Conservation (phyloP, 1,284 basidiomycete genomes). For the Wallemia mellicola region DNA sequence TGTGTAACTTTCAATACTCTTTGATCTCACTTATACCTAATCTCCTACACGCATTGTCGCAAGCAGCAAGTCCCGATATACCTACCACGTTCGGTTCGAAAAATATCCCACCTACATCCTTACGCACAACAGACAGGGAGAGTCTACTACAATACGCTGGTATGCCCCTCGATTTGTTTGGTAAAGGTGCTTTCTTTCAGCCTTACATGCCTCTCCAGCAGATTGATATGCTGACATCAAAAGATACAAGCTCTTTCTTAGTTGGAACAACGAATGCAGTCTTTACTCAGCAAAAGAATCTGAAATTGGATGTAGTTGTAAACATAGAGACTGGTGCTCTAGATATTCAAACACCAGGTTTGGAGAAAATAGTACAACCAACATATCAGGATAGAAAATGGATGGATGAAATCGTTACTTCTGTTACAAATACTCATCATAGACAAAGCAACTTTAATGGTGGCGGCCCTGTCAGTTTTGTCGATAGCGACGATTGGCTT, state of each 20-base stretch:
- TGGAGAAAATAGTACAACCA: constrained; percentile 46
- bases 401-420: constrained; percentile 54
- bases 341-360: constrained; percentile 49
- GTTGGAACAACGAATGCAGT: constrained; percentile 77
- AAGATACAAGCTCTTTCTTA: constrained; percentile 50
- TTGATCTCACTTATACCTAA: constrained; percentile 22
- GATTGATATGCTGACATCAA: constrained; percentile 41
- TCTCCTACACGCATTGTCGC: constrained; percentile 27
- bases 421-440: constrained; percentile 53
- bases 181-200: constrained; percentile 84
- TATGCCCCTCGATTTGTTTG: constrained; percentile 47
- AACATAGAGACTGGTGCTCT: constrained; percentile 60
- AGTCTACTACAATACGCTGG: constrained; percentile 78
- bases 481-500: constrained; percentile 75
- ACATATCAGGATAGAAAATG: constrained; percentile 87
- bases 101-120: constrained; percentile 3
- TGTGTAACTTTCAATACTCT: constrained; percentile 95
- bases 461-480: constrained; percentile 44
- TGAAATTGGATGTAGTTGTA: constrained; percentile 49
- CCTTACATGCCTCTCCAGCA: constrained; percentile 92
- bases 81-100: background rate
- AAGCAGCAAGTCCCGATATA: constrained; percentile 24
- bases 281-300: constrained; percentile 70
- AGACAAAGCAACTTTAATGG: constrained; percentile 21
- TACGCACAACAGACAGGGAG: constrained; percentile 65